These are phyloP conservation scores for Austroboletus niveus DNA, from an alignment of 1,284 basidiomycete genomes.

Conservation along the genomic window DNA sequence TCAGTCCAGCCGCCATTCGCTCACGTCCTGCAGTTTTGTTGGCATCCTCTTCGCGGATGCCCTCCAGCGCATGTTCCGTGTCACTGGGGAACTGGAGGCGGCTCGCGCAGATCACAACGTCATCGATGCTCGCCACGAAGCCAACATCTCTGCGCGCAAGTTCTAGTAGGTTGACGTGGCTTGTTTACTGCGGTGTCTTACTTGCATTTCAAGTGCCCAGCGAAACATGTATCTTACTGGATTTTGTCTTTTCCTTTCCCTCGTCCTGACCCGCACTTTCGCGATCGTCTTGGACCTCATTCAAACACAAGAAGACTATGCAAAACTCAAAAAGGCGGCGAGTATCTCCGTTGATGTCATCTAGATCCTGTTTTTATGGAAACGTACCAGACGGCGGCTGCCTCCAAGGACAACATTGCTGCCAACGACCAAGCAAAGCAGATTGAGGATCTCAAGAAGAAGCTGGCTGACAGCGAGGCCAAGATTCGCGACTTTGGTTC, in stretches of 20 bases:
- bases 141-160: constrained; percentile 83
- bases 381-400: constrained; percentile 36
- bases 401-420: constrained; percentile 34
- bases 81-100: constrained; percentile 72
- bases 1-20: background rate
- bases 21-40: constrained; percentile 66
- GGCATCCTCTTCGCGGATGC: constrained; percentile 87
- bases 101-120: constrained; percentile 59
- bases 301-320: constrained; percentile 85
- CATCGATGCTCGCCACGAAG: constrained; percentile 76
- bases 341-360: constrained; percentile 18
- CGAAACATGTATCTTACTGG: constrained; percentile 89
- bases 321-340: constrained; percentile 74
- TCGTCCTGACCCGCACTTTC: constrained; percentile 90
- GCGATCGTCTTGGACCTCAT: constrained; percentile 91
- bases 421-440: constrained; percentile 55
- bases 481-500: constrained; percentile 71
- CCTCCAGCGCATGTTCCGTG: constrained; percentile 89
- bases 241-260: constrained; percentile 90
- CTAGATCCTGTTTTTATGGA: background rate
- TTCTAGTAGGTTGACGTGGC: constrained; percentile 72
- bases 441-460: constrained; percentile 63
- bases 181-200: background rate
- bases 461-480: constrained; percentile 44
- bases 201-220: constrained; percentile 57